Evolutionary conservation across 2,329 filamentous ascomycete species (phyloP).

Genomic region (Fusarium luffae): DNA sequence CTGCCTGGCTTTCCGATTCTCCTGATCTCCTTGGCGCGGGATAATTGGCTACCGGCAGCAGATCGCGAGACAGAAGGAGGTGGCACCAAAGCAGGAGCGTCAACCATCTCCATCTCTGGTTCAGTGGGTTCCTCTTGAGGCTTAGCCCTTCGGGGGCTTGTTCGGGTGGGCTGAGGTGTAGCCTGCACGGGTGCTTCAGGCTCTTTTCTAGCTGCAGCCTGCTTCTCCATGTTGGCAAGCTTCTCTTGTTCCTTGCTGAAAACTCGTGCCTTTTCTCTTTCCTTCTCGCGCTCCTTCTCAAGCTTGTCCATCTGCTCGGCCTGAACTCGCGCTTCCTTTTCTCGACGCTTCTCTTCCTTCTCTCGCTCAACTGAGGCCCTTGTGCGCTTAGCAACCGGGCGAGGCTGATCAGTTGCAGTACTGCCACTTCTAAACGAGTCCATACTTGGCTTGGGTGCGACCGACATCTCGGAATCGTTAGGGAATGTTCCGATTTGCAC

Average conservation of each 20-base stretch:
- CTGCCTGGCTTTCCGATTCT: conserved; percentile 72
- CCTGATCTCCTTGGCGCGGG: conserved; percentile 65
- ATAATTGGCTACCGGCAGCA: conserved; percentile 58
- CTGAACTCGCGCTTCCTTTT: conserved; percentile 71
- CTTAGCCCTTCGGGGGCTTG: conserved; percentile 64
- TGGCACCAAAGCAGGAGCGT: conserved; percentile 66
- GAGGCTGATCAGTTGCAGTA: conserved; percentile 49
- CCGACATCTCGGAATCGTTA: conserved; percentile 61
- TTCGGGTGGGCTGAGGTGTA: conserved; percentile 55
- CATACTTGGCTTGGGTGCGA: conserved; percentile 48
- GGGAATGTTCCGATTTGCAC: conserved; percentile 58
- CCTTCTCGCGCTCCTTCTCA: conserved; percentile 75
- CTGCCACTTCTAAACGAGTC: conserved; percentile 38
- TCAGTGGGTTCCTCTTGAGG: conserved; percentile 46
- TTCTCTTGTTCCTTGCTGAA: conserved; percentile 69
- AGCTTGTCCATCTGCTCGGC: conserved; percentile 71
- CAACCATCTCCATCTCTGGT: conserved; percentile 66
- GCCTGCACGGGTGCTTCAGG: conserved; percentile 53
- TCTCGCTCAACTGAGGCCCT: conserved; percentile 70
- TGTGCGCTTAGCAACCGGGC: conserved; percentile 60
- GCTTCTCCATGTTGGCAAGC: conserved; percentile 63
- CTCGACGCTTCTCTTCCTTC: conserved; percentile 72
- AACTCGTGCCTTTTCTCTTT: conserved; percentile 73
- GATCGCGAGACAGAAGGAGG: conserved; percentile 69
- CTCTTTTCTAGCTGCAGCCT: conserved; percentile 64